Evolutionary conservation across 306 rosid species (phyloP), one percentile per base, ranked within the genome.

Genomic region (Medicago lupulina): DNA sequence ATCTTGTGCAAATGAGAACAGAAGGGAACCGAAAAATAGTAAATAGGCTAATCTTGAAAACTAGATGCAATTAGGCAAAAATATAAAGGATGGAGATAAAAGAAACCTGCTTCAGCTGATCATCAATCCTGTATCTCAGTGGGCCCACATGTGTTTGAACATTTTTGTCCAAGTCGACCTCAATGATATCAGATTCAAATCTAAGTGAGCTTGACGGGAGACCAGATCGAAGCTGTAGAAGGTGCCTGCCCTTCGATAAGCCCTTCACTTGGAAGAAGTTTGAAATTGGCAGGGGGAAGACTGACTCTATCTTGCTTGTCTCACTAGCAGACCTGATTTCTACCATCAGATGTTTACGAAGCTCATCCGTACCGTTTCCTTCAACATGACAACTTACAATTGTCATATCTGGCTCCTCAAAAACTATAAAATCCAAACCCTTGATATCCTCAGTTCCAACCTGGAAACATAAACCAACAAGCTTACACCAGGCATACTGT

Each of bases 221-320:
- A 78, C 82, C 86, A 58, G 93, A 89, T 60, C 89, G 89, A 67
- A 96, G 96, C 81, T 85, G 92, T 76, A 96, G 85, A 83, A 90
- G 84, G 86, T 92, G 90, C 78, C 87, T 96, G 51, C 96, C 97
- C 89, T 77, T 96, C 6, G 97, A 89, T 51, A 96, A 77, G 80
- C 86, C 89, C 86, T 96, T 96, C 62, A 90, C 98, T 83, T 92
- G 99, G 81, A 96, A 96, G 83, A 90, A 96, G 87, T 92, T 92
- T 36, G 98, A 96, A 80, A 89, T 96, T 25, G 97, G 93, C 74
- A 92, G 80, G 38, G 97, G 96, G 75, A 92, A 96, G 74, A 87
- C 90, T 0, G 97, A 88, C 79, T 86, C 93, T 21, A 86, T 77
- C 87, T 75, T 89, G 34, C 81, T 82, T 4, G 64, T n/a, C 59